Evolutionary conservation across 129 eudicot species (phyloP).

Genomic region (Helichrysum umbraculigerum): DNA sequence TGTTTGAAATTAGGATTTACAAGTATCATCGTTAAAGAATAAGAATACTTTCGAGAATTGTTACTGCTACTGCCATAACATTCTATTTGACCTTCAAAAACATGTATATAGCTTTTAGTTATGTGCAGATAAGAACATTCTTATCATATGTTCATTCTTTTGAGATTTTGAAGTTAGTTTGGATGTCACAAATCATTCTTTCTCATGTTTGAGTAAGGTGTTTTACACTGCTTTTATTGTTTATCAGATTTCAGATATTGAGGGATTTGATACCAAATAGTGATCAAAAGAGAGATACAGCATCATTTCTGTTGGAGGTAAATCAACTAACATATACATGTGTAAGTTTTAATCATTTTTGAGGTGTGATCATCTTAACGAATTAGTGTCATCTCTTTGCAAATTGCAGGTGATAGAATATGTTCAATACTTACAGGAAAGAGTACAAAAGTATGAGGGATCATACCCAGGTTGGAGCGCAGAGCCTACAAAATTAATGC

Average conservation of each 20-base stretch:
- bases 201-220: slow-evolving; percentile 5
- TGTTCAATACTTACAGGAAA: slow-evolving; percentile 79
- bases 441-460: slow-evolving; percentile 83
- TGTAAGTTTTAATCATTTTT: neutral
- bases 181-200: neutral
- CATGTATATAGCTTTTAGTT: neutral
- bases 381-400: slow-evolving; percentile 13
- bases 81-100: slow-evolving; percentile 1
- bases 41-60: neutral
- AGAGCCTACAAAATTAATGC: slow-evolving; percentile 94
- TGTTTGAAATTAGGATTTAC: neutral
- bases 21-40: no score
- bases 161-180: neutral
- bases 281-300: slow-evolving; percentile 97
- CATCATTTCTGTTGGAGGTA: slow-evolving; percentile 89
- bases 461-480: slow-evolving; percentile 79
- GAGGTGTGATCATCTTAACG: slow-evolving; percentile 13
- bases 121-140: neutral
- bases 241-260: slow-evolving; percentile 74
- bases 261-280: slow-evolving; percentile 90
- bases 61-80: neutral
- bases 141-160: neutral
- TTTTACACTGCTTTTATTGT: slow-evolving; percentile 3
- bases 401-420: slow-evolving; percentile 78
- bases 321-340: neutral